Base-by-base conservation (phyloP, 2,329 filamentous ascomycete species). In the Botrytis sinoallii region DNA sequence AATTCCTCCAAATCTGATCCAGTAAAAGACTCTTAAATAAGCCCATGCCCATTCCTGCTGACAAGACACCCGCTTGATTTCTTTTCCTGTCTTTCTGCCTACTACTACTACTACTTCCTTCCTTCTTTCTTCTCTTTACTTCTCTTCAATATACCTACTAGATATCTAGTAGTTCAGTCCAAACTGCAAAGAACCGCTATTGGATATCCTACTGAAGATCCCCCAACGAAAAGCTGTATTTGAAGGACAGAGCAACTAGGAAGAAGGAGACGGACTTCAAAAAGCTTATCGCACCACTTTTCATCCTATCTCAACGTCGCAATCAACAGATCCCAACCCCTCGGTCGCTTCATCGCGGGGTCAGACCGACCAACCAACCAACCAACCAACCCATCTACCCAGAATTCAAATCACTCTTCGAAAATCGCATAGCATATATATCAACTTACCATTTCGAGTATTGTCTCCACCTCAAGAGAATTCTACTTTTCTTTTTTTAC, bases 11-110 rank as follows among this genome's bases (percentile, higher is more conserved):
- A 9, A 22, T 32, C n/a, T 3, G 20, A 46, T 64, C 59, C 44
- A 72, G 29, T 72, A 68, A 40, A 38, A 68, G 5, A 18, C 71
- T 64, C 71, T 79, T 74, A 78, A 78, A 76, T 75, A 74, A 75
- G 75, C 76, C 77, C 76, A 76, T 76, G 71, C 76, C 77, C 76
- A 74, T 75, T 78, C 76, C 77, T 78, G 78, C 78, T 79, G 77
- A 78, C 77, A 74, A 73, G 73, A 73, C 72, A 71, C 22, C 44
- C 65, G 67, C 29, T 63, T 44, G 38, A 25, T 67, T 46, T 60
- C 63, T 48, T 72, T 46, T 40, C 40, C 48, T 40, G 10, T 63
- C 42, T 73, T 25, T 44, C 44, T 46, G 44, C 12, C 40, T 46
- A 25, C 61, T 3, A 8, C 18, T 35, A 18, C 40, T 42, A 42